Base-by-base conservation (phyloP, 2,329 filamentous ascomycete genomes). In the Hypoxylon sp. region DNA sequence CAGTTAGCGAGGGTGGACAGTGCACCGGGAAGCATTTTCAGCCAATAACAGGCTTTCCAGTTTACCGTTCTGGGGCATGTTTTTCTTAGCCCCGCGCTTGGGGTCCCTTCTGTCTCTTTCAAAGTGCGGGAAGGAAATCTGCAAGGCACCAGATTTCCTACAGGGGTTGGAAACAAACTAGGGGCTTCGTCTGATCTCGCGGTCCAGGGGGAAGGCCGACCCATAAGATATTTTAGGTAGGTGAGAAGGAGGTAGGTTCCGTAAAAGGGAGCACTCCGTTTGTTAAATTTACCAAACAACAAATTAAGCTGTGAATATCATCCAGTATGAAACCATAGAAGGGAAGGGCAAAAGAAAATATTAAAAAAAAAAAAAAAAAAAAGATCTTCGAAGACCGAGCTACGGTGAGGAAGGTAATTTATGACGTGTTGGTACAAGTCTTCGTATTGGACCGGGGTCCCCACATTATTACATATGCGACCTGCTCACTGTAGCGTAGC, bases 81-180 rank as follows among this genome's bases (percentile, higher is more conserved):
- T 61, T 68, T 48, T 68, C 20, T 61, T 71, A 51, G 68, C 68
- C 70, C 74, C 71, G 71, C 72, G 70, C 73, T 72, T 75, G 66
- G 61, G 35, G 37, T 14, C 37, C 50, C 61, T 61, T 61, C 49
- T 64, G 33, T 25, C 35, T 33, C 25, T 62, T 27, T 65, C 48
- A 64, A 27, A 35, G 22, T 48, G 49, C 64, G 64, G 65, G 64
- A 64, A 66, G 55, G 68, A 54, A 71, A 73, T 72, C 72, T 77
- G 75, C 73, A 77, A 73, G 75, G 75, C 73, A 76, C 75, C 66
- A 73, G 50, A 54, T 63, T 64, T 64, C 46, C 69, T 72, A 69
- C 72, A 76, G 68, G 75, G 74, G 60, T 68, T 64, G 58, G 74
- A 76, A 76, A 76, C 75, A 70, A 56, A 71, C 75, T 59, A 67